Evolutionary conservation across 1,284 basidiomycete genomes (phyloP).

Genomic region (Ceratobasidium theobromae): DNA sequence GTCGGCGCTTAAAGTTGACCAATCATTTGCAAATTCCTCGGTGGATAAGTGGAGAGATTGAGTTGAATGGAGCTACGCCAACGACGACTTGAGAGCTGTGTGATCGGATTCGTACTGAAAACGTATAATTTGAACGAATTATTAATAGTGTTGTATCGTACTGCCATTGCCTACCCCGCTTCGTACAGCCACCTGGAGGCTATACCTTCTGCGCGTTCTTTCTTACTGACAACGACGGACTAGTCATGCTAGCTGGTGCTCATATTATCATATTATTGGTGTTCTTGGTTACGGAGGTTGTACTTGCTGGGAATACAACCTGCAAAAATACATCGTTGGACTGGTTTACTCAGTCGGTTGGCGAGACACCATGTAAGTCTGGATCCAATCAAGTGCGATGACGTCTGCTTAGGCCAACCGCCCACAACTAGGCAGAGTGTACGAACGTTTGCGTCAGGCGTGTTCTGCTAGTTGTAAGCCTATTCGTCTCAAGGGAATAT

Average conservation of each 20-base stretch:
- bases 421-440: neutral
- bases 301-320: slow-evolving; percentile 7
- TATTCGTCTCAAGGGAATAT: neutral
- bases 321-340: slow-evolving; percentile 21
- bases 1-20: too few relatives aligned
- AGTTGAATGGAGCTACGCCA: too few relatives aligned
- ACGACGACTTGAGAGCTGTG: too few relatives aligned
- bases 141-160: too few relatives aligned
- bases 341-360: neutral
- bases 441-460: neutral
- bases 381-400: neutral
- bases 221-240: too few relatives aligned
- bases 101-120: too few relatives aligned
- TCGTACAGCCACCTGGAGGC: too few relatives aligned
- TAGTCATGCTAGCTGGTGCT: slow-evolving; percentile 3
- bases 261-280: neutral
- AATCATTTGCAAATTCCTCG: too few relatives aligned
- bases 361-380: slow-evolving; percentile 10
- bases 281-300: neutral
- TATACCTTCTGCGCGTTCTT: too few relatives aligned
- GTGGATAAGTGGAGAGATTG: too few relatives aligned
- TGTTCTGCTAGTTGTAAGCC: slow-evolving; percentile 1
- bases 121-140: too few relatives aligned
- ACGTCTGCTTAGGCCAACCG: neutral
- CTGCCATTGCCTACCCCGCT: too few relatives aligned